A percentile compares a stretch with the other conserved stretches of the same genome.
Conservation (phyloP, 208 protist species). For the Crithidia sp. region DNA sequence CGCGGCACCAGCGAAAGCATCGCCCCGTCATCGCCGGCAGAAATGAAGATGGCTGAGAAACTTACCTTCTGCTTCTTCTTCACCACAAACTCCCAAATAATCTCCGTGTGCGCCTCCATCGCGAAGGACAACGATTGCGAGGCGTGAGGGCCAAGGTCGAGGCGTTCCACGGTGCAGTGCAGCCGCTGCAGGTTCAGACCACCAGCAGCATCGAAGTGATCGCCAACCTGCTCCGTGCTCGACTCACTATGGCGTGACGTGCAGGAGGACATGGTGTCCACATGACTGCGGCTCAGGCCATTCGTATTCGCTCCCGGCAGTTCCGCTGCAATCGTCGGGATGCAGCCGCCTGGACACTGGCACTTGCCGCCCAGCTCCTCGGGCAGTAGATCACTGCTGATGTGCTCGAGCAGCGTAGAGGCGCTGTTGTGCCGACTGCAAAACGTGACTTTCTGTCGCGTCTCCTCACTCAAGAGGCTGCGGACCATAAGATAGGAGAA, state of each 20-base stretch:
- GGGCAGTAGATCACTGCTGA: slow-evolving; percentile 55
- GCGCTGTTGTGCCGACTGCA: slow-evolving; percentile 40
- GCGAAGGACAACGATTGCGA: slow-evolving; percentile 39
- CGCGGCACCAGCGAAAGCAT: slow-evolving; percentile 35
- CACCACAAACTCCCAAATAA: slow-evolving; percentile 73
- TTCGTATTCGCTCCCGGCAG: not conserved
- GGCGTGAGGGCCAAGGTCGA: slow-evolving; percentile 34
- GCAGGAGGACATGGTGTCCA: not conserved
- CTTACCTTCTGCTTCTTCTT: slow-evolving; percentile 33
- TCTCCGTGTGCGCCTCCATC: slow-evolving; percentile 41
- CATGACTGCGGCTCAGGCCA: not conserved
- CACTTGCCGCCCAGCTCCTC: slow-evolving; percentile 53
- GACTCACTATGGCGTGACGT: not conserved
- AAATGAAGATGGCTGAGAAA: slow-evolving; percentile 60
- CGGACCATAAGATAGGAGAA: slow-evolving; percentile 40
- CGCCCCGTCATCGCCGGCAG: slow-evolving; percentile 35
- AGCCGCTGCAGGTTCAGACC: slow-evolving; percentile 6
- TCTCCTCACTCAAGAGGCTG: slow-evolving; percentile 22
- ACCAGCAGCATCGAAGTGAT: not conserved
- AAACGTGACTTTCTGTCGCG: slow-evolving; percentile 54
- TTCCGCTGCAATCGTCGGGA: slow-evolving; percentile 14
- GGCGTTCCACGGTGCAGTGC: slow-evolving; percentile 28
- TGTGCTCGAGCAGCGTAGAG: slow-evolving; percentile 32
- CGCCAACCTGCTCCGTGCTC: not conserved
- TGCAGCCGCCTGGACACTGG: slow-evolving; percentile 48